Percentiles rank a stretch among this genome's conserved stretches.
Evolutionary conservation across 2,329 filamentous ascomycete genomes (phyloP).

Genomic region (Xylaria sp.): DNA sequence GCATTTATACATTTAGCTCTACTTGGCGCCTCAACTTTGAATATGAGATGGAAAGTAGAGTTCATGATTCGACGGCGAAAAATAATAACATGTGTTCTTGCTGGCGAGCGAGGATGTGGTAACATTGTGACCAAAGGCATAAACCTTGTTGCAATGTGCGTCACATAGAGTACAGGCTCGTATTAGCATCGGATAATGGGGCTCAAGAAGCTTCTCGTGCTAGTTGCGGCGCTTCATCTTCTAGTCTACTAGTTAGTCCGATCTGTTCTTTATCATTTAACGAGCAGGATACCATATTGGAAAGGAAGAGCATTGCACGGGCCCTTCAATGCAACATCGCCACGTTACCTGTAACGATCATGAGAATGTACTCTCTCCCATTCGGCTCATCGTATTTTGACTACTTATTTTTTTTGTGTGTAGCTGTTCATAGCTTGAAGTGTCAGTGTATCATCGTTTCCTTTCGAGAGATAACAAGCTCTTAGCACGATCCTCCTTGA

Average conservation of each 20-base stretch:
- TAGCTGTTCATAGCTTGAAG: neutral
- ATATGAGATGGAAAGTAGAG: neutral
- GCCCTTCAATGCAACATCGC: constrained; percentile 7
- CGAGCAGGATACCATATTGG: neutral
- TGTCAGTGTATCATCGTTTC: neutral
- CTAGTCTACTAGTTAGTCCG: neutral
- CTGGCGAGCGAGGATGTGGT: neutral
- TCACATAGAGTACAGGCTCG: neutral
- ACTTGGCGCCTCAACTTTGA: neutral
- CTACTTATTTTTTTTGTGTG: too few species aligned
- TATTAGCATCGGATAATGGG: neutral
- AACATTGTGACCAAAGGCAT: neutral
- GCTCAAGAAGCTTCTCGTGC: neutral
- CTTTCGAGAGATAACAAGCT: neutral
- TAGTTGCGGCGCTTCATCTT: neutral
- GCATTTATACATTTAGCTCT: neutral
- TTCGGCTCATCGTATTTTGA: neutral
- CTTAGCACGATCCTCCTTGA: neutral
- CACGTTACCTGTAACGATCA: neutral
- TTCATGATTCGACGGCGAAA: neutral
- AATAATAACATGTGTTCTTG: neutral
- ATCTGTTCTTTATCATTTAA: neutral
- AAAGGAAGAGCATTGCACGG: neutral
- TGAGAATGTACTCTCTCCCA: neutral
- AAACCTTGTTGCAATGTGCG: neutral